Conservation (phyloP, 306 rosid species). For the Cyamopsis tetragonoloba region DNA sequence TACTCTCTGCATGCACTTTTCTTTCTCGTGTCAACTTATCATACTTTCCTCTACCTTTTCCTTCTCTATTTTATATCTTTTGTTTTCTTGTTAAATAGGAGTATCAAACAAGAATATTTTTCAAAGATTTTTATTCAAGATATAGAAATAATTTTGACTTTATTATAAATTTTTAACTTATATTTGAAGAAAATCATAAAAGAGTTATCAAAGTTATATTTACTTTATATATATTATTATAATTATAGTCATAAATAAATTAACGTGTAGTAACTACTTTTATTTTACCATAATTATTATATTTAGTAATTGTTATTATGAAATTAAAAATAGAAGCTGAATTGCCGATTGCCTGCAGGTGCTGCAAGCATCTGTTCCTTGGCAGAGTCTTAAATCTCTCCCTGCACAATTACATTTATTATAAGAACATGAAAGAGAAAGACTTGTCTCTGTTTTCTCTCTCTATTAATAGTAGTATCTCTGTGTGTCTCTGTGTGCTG, state of each 20-base stretch:
- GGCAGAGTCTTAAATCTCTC: not conserved
- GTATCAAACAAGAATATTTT: too few species aligned
- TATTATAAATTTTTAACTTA: too few species aligned
- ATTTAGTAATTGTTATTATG: not conserved
- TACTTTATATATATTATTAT: too few species aligned
- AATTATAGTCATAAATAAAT: too few species aligned
- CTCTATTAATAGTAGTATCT: not conserved
- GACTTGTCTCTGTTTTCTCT: not conserved
- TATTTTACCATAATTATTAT: not conserved
- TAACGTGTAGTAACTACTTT: too few species aligned
- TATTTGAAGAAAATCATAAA: too few species aligned
- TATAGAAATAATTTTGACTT: too few species aligned
- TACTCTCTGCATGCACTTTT: conserved; percentile 19
- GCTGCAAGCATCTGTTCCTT: not conserved
- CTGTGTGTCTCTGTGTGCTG: conserved; percentile 8
- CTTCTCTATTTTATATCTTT: not conserved
- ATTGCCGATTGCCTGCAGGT: conserved; percentile 8
- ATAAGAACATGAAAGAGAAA: not conserved
- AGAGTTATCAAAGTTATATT: too few species aligned
- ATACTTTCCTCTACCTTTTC: not conserved
- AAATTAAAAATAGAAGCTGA: not conserved
- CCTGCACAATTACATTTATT: not conserved
- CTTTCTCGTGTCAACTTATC: conserved; percentile 24
- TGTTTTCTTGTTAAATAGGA: not conserved
- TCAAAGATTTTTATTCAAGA: too few species aligned